Evolutionary conservation across 2,329 filamentous ascomycete genomes (phyloP).

Genomic region (Raffaelea arxii): DNA sequence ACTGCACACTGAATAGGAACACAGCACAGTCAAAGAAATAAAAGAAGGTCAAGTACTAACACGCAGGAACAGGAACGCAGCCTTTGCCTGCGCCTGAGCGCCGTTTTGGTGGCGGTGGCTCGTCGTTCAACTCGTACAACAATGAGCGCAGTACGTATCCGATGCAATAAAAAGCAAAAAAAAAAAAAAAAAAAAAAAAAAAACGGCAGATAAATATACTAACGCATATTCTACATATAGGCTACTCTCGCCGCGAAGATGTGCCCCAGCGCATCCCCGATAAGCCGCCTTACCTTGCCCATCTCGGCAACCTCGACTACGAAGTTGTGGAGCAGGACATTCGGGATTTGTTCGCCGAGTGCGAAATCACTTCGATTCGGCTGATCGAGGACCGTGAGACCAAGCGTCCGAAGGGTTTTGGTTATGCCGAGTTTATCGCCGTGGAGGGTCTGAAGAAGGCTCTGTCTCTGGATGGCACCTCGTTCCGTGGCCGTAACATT

Average conservation of each 20-base stretch:
- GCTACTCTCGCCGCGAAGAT: conserved; percentile 57
- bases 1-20: no score
- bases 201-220: no score
- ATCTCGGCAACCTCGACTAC: conserved; percentile 94
- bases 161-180: no score
- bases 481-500: conserved; percentile 81
- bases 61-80: conserved; percentile 39
- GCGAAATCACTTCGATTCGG: conserved; percentile 80
- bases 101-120: conserved; percentile 19
- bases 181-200: no score
- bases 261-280: conserved; percentile 67
- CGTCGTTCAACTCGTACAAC: conserved; percentile 15
- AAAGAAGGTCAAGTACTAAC: conserved; percentile 4
- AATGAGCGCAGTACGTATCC: conserved; percentile 11
- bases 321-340: conserved; percentile 80
- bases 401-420: conserved; percentile 92
- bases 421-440: conserved; percentile 87
- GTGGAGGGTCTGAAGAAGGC: conserved; percentile 88
- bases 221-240: neutral
- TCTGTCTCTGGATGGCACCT: conserved; percentile 68
- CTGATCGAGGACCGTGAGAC: conserved; percentile 96
- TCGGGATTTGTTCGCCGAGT: conserved; percentile 74
- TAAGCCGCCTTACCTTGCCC: conserved; percentile 89
- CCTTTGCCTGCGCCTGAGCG: conserved; percentile 43
- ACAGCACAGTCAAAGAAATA: neutral